A percentile compares a stretch with the other conserved stretches of the same genome.
Conservation (phyloP, 2,329 filamentous ascomycete genomes). For the Botrytis squamosa region DNA sequence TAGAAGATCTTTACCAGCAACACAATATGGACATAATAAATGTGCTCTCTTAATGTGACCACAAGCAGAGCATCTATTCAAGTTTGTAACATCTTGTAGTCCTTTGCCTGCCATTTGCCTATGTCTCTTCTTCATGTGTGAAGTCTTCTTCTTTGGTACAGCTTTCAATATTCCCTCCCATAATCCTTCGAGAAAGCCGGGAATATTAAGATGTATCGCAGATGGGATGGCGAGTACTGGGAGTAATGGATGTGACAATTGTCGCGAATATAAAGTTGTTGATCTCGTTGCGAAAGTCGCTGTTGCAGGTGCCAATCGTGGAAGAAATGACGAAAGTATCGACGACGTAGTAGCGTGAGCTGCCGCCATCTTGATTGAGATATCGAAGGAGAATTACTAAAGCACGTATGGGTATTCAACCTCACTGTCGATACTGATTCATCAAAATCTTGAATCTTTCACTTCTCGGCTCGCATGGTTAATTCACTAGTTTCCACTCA, state of each 20-base stretch:
- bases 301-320: constrained; percentile 49
- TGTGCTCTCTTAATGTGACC: constrained; percentile 87
- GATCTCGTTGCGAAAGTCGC: constrained; percentile 46
- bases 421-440: neutral
- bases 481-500: constrained; percentile 4
- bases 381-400: neutral
- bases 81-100: constrained; percentile 80
- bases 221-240: constrained; percentile 59
- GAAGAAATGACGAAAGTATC: constrained; percentile 52
- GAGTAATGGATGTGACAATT: constrained; percentile 49
- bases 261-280: constrained; percentile 46
- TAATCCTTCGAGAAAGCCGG: constrained; percentile 72
- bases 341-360: constrained; percentile 43
- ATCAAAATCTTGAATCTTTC: constrained; percentile 15
- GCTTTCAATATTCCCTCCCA: constrained; percentile 92
- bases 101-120: constrained; percentile 95
- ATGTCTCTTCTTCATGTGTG: constrained; percentile 90
- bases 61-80: constrained; percentile 89
- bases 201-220: constrained; percentile 59
- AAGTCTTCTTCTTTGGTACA: constrained; percentile 98
- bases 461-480: constrained; percentile 11
- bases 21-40: constrained; percentile 82
- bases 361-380: constrained; percentile 46
- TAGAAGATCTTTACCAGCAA: constrained; percentile 62
- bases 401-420: neutral